Conservation (phyloP, 345 rosid species). For the Pistacia vera region DNA sequence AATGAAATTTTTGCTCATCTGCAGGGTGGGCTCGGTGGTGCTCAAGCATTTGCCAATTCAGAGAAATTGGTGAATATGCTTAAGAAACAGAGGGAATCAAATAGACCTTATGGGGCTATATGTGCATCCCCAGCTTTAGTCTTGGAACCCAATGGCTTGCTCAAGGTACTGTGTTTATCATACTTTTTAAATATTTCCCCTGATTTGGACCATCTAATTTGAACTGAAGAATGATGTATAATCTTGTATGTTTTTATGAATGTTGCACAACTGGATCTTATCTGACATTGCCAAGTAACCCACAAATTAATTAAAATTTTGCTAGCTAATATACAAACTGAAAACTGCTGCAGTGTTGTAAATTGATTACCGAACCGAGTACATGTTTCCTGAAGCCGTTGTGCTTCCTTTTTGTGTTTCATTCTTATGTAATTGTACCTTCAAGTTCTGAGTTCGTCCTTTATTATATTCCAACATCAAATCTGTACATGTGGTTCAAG, state of each 20-base stretch:
- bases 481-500: neutral
- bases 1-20: conserved; percentile 7
- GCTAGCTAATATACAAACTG: neutral
- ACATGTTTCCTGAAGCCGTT: neutral
- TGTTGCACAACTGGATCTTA: neutral
- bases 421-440: neutral
- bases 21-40: conserved; percentile 96
- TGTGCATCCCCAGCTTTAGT: conserved; percentile 97
- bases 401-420: neutral
- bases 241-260: neutral
- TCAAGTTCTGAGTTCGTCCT: neutral
- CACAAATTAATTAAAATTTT: neutral
- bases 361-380: neutral
- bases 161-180: conserved; percentile 57
- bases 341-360: neutral
- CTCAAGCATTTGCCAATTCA: conserved; percentile 81
- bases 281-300: neutral
- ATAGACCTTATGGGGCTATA: conserved; percentile 88
- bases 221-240: neutral
- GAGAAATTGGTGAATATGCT: conserved; percentile 78
- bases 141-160: conserved; percentile 86
- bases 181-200: neutral
- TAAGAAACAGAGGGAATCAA: conserved; percentile 73
- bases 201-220: neutral
- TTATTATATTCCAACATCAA: neutral